Evolutionary conservation across 225 moss, liverwort and hornwort species (phyloP), one percentile per base, ranked within the genome.

Genomic region (Takakia lepidozioides): DNA sequence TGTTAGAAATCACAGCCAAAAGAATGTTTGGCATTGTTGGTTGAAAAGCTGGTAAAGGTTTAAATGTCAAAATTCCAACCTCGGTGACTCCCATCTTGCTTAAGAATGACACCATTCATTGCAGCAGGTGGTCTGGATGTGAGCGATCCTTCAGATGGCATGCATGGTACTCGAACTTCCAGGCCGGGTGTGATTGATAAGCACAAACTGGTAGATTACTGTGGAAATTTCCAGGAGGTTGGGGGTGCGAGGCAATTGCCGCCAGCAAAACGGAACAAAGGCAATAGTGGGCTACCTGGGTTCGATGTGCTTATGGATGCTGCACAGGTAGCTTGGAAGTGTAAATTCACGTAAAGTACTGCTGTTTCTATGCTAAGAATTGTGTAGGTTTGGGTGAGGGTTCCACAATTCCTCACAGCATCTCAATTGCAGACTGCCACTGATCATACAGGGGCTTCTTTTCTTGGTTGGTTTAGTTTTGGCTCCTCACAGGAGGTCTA

Each of bases 241-340:
- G 63, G 52, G 16, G 59, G 49, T 58, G 52, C 59, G 54, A 67
- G 55, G 42, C 57, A 72, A 25, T 51, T 66, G 24, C 60, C 76
- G 41, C 62, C 66, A 14, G 65, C 57, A 2, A 77, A 52, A 48
- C 60, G 70, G 19, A 69, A 70, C 48, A 54, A 53, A 29, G 57
- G 52, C 38, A 67, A 63, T 44, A 73, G 64, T 70, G 64, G 67
- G 57, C 69, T 66, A 30, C 51, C 57, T 21, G 73, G 70, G 23
- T 73, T 98, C 25, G 85, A 76, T 64, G 77, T 82, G 64, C 70
- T 82, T 19, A 77, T 82, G 24, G 73, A 82, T 63, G 82, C 82
- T 52, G 82, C 77, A 40, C 82, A 82, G 77, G 82, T 82, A 51
- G 14, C 18, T 49, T 20, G 26, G 19, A 24, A 1, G 35, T 17